Evolutionary conservation across 139 green algal genomes (phyloP).

Genomic region (Penium margaritaceum): DNA sequence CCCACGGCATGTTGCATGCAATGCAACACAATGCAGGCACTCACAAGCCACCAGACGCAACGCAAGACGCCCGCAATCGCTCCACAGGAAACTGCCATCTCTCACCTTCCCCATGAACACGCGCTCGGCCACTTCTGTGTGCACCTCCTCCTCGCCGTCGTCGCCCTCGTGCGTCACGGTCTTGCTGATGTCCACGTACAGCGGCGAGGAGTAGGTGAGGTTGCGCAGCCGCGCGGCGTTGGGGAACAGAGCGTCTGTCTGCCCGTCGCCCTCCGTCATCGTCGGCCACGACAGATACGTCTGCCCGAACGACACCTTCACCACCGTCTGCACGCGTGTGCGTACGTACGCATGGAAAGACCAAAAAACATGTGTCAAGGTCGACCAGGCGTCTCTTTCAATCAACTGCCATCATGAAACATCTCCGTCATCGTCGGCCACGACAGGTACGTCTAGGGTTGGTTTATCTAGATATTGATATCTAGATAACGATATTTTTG

Average conservation of each 20-base stretch:
- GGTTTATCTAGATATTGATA: too few species aligned
- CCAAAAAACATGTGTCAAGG: too few species aligned
- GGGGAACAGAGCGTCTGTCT: conserved; percentile 81
- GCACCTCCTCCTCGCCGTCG: conserved; percentile 53
- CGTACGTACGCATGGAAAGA: too few species aligned
- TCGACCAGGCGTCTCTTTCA: too few species aligned
- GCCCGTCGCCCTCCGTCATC: conserved; percentile 82
- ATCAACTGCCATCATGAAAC: too few species aligned
- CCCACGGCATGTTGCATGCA: too few species aligned
- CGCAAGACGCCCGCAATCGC: too few species aligned
- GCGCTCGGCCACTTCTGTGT: conserved; percentile 59
- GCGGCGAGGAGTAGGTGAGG: conserved; percentile 90
- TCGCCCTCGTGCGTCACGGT: conserved; percentile 53
- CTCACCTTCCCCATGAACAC: conserved; percentile 89
- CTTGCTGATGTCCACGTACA: conserved; percentile 88
- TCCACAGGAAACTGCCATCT: too few species aligned
- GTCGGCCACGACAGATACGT: conserved; percentile 88
- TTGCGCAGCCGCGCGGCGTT: conserved; percentile 90
- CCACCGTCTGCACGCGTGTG: conserved; percentile 26
- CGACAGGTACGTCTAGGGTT: too few species aligned
- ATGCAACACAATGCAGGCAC: not conserved
- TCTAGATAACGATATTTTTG: too few species aligned
- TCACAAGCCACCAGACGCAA: not conserved
- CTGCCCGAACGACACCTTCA: conserved; percentile 80
- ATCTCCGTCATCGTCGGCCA: too few species aligned